Evolutionary conservation across 2,329 filamentous ascomycete species (phyloP).

Genomic region (Orbilia ellipsospora): DNA sequence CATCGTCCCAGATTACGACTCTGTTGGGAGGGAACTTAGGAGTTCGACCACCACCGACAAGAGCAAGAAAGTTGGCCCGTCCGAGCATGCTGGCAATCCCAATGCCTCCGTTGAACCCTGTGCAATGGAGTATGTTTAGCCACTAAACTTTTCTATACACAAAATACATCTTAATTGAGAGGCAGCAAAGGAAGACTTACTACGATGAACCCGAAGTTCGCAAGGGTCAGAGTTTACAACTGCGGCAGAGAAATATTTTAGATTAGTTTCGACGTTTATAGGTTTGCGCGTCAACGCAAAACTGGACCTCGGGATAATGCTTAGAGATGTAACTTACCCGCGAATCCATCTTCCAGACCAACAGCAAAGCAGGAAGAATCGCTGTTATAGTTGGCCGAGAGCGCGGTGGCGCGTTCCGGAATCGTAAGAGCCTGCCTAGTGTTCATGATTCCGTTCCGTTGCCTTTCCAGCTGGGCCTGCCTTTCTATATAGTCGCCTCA

Average conservation of each 20-base stretch:
- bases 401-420: conserved; percentile 76
- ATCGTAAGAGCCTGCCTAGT: conserved; percentile 86
- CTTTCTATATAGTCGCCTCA: background rate
- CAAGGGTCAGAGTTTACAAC: conserved; percentile 80
- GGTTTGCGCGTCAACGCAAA: conserved; percentile 41
- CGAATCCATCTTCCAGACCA: conserved; percentile 85
- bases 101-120: conserved; percentile 83
- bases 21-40: conserved; percentile 91
- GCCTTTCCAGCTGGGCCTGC: background rate
- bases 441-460: conserved; percentile 74
- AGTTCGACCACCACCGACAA: conserved; percentile 86
- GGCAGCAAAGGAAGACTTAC: conserved; percentile 61
- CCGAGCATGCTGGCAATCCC: conserved; percentile 87
- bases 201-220: conserved; percentile 73
- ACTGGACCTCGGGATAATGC: conserved; percentile 16
- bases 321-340: conserved; percentile 69
- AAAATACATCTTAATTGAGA: background rate
- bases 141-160: conserved; percentile 57
- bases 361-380: conserved; percentile 87
- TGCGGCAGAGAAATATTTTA: conserved; percentile 60
- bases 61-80: conserved; percentile 83
- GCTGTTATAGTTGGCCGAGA: conserved; percentile 86
- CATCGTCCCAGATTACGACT: conserved; percentile 92
- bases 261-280: conserved; percentile 9
- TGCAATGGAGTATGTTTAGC: background rate